Base-by-base conservation (phyloP, 495 filamentous ascomycete species). In the Penicillium macrosclerotiorum region DNA sequence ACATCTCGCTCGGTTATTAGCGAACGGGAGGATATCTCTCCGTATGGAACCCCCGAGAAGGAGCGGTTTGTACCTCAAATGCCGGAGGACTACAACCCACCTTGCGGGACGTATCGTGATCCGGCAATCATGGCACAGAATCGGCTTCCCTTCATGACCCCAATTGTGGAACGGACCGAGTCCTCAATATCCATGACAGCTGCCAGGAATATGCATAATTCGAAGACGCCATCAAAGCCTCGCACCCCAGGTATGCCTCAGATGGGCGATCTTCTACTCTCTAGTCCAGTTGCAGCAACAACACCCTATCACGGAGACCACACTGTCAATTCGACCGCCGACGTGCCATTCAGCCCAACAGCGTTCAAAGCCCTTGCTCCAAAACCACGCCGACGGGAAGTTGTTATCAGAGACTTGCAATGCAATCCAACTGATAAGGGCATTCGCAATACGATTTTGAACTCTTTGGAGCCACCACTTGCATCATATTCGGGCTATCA, bases 131-230 rank as follows among this genome's bases (percentile, higher is more conserved):
- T 82, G 40, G 86, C 88, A 49, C 90, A 96, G 51, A 94, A 85
- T 60, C 83, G 90, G 37, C 73, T 96, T 6, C 93, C 91, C 26
- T 96, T 96, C 64, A 98, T 98, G 93, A 98, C 93, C 1, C 93
- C 93, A 9, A 98, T 98, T 47, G 89, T 92, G 5, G 93, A 98
- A 62, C 85, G 85, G 54, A 98, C 93, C 0, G 93, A 98, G 65
- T 86, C 82, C 16, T 93, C 89, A 0, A 61, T 95, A 18, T 69
- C 85, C 19, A 73, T 78, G 35, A 84, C 84, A 2, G 71, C 51
- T 51, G 70, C 57, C 63, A 73, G 57, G 65, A 81, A 37, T 69
- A 75, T 65, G 36, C 81, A 82, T 61, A 76, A 71, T 55, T 71
- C 78, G 18, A 94, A 90, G 58, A 93, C 89, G 2, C 90, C 89